Evolutionary conservation across 2,329 filamentous ascomycete species (phyloP), one percentile per base, ranked within the genome.

Genomic region (Metarhizium sp.): DNA sequence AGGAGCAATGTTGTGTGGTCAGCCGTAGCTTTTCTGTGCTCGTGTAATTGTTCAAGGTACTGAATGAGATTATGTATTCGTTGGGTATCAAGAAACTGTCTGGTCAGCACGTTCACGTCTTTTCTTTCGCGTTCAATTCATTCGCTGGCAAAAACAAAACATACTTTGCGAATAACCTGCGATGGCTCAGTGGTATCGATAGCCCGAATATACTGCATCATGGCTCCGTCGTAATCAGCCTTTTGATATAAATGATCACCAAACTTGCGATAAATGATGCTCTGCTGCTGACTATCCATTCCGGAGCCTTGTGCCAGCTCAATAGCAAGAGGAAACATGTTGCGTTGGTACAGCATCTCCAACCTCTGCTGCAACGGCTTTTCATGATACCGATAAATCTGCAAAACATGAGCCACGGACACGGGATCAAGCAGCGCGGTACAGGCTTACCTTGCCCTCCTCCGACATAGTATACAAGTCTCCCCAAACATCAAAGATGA

Each of bases 171-270:
- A 65, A 97, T 96, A 50, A 97, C 90, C 66, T 96, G 92, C 2
- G 92, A 96, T 6, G 92, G 92, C 64, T 97, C 92, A 0, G 92
- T 97, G 57, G 90, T 94, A 66, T 96, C 92, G 57, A 99, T 96
- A 0, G 95, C 92, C 62, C 90, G 88, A 59, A 99, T 84, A 67
- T 99, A 99, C 69, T 97, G 94, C 64, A 95, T 87, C 95, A 99
- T 99, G n/a, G 95, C 92, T 6, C 89, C 94, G 66, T 99, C 94
- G 66, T 92, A 99, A 66, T 96, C 92, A 4, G 88, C 90, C 65
- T 95, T 96, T 61, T 95, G 90, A 65, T 99, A 97, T 3, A 97
- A 73, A 64, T 92, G 89, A 67, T 99, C 94, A 13, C 92, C 94
- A 69, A 96, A 97, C 67, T 87, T 92, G 57, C 92, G 85, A 66